phyloP scores from a whole-genome alignment of 331 rosid genomes.

The Prunus yedoensis region DNA sequence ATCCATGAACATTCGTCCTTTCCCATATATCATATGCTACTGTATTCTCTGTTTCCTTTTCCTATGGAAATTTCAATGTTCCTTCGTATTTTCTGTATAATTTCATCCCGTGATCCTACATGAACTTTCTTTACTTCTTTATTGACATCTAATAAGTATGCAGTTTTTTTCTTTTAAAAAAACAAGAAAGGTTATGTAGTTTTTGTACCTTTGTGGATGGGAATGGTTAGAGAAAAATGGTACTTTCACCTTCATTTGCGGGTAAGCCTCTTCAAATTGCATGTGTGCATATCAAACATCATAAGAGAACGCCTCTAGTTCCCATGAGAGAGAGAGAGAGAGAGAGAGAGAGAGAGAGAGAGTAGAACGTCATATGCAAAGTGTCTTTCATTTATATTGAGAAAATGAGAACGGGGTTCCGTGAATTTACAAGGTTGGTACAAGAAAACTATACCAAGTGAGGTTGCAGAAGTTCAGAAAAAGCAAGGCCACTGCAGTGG shows the following conservation, averaged over 20 bases:
- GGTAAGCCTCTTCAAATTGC: too few species aligned
- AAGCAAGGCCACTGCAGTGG: background rate
- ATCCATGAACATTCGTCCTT: constrained; percentile 28
- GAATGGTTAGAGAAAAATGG: too few species aligned
- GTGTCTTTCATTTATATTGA: background rate
- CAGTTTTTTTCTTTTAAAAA: too few species aligned
- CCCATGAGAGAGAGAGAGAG: too few species aligned
- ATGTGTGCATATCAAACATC: too few species aligned
- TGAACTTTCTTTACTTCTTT: too few species aligned
- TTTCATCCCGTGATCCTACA: background rate
- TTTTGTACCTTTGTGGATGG: too few species aligned
- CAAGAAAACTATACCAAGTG: background rate
- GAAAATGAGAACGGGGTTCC: background rate
- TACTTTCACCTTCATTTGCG: too few species aligned
- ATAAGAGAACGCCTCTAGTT: too few species aligned
- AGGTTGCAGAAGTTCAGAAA: background rate
- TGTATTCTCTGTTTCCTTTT: background rate
- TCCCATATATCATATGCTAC: background rate
- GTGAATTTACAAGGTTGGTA: background rate
- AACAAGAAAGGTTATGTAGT: too few species aligned
- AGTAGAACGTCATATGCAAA: too few species aligned
- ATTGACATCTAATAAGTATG: background rate
- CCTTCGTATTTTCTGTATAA: background rate
- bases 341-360: too few species aligned
- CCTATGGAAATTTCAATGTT: background rate